Conservation (phyloP, 306 rosid species). For the Castanea crenata region DNA sequence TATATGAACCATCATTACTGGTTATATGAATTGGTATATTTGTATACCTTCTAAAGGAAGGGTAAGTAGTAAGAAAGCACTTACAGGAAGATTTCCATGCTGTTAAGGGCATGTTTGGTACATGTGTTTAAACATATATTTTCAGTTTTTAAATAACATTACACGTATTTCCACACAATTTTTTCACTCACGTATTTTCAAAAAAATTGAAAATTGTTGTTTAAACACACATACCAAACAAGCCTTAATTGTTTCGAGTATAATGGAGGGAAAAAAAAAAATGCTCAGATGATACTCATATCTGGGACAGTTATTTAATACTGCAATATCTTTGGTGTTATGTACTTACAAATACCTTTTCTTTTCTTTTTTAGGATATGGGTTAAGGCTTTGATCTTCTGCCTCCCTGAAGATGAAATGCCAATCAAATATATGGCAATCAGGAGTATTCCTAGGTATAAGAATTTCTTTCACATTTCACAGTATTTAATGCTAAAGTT, state of each 20-base stretch:
- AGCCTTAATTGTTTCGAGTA: background rate
- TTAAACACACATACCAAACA: too few species aligned
- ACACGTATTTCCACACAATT: too few species aligned
- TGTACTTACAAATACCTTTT: background rate
- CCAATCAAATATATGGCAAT: conserved; percentile 63
- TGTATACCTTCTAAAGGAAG: background rate
- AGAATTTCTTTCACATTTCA: conserved; percentile 23
- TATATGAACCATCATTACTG: background rate
- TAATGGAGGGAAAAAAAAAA: background rate
- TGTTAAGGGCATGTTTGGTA: background rate
- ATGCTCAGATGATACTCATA: background rate
- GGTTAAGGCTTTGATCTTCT: conserved; percentile 66
- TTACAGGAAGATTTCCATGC: background rate
- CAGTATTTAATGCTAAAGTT: background rate
- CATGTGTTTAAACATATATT: too few species aligned
- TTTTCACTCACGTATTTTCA: too few species aligned
- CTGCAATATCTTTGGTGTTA: conserved; percentile 12
- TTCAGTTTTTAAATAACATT: too few species aligned
- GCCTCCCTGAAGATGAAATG: conserved; percentile 70
- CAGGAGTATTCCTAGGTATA: conserved; percentile 70
- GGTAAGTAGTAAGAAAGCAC: background rate
- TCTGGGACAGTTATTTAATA: conserved; percentile 4
- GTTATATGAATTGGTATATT: background rate
- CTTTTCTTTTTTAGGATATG: conserved; percentile 4
- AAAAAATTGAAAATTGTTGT: too few species aligned